Evolutionary conservation across 2,329 filamentous ascomycete species (phyloP).

Genomic region (Colletotrichum navitas): DNA sequence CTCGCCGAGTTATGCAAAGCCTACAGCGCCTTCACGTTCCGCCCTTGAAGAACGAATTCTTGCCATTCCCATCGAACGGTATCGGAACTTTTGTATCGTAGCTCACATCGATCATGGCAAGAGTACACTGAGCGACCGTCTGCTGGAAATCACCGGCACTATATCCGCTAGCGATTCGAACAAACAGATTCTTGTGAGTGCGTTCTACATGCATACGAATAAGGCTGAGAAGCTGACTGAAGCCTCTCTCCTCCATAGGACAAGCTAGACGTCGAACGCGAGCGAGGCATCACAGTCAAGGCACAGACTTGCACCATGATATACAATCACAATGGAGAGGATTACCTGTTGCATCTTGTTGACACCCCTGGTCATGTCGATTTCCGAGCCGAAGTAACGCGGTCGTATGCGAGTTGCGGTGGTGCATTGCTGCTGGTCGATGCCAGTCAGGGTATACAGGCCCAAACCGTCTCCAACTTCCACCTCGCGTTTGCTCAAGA

Average conservation of each 20-base stretch:
- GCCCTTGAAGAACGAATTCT: constrained; percentile 73
- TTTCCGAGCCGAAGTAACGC: constrained; percentile 94
- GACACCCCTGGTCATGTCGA: constrained; percentile 98
- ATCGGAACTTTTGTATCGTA: constrained; percentile 97
- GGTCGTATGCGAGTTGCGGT: constrained; percentile 95
- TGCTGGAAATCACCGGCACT: constrained; percentile 94
- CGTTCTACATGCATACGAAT: neutral
- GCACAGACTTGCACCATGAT: constrained; percentile 99
- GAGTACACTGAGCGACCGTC: constrained; percentile 90
- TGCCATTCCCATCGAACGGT: constrained; percentile 82
- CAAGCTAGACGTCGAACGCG: constrained; percentile 95
- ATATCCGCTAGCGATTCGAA: constrained; percentile 85
- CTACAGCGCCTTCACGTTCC: constrained; percentile 43
- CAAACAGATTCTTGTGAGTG: constrained; percentile 82
- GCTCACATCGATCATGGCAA: constrained; percentile 99
- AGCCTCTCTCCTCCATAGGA: constrained; percentile 63
- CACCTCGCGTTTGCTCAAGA: constrained; percentile 96
- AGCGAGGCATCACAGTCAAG: constrained; percentile 95
- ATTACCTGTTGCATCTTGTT: constrained; percentile 94
- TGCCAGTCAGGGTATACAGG: constrained; percentile 95
- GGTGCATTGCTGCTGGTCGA: constrained; percentile 94
- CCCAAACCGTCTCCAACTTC: constrained; percentile 98
- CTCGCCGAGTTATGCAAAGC: constrained; percentile 20
- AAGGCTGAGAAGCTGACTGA: constrained; percentile 17
- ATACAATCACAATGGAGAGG: constrained; percentile 85